Evolutionary conservation across 2,329 filamentous ascomycete genomes (phyloP), one percentile per base, ranked within the genome.

Genomic region (Xylaria sp.): DNA sequence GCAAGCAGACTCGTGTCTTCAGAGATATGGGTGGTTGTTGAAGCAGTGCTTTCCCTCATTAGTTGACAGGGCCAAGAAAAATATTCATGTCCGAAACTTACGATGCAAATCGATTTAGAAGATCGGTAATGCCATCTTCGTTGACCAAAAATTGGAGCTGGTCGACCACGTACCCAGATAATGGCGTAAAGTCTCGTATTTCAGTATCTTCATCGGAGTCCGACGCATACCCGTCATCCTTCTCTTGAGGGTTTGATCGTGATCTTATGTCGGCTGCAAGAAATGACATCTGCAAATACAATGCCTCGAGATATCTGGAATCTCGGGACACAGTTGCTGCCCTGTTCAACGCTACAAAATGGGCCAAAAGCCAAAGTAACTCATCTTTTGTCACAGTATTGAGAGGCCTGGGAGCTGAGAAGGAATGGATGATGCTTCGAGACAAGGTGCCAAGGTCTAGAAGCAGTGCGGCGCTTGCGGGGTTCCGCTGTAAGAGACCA

Each of bases 1-100:
- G 95, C 93, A 45, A 97, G 83, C 13, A 93, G 82, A 72, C 91
- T 91, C 2, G 92, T 90, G 76, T 92, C 88, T 66, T 86, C 83
- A 8, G 82, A 81, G 25, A 83, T 74, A 75, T 82, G 76, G 5
- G 76, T 72, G 10, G 69, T 71, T n/a, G 77, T 74, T 7, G 73
- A 68, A 20, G 74, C 74, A 72, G 74, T 80, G 67, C 68, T 80
- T 75, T 25, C 2, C 30, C n/a, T 50, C 28, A 67, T 79, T 68
- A 77, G 72, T 46, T 48, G 48, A 59, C n/a, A 23, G 32, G 13
- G 18, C n/a, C 0, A 23, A 43, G 56, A 59, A 45, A 63, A n/a
- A n/a, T n/a, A n/a, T 61, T 9, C 77, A 76, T 20, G 75, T 72
- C 76, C 15, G 45, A 41, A 32, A 78, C 78, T 74, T 75, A 82